Base-by-base conservation (phyloP, 2,329 filamentous ascomycete genomes). In the Cladobotryum mycophilum region DNA sequence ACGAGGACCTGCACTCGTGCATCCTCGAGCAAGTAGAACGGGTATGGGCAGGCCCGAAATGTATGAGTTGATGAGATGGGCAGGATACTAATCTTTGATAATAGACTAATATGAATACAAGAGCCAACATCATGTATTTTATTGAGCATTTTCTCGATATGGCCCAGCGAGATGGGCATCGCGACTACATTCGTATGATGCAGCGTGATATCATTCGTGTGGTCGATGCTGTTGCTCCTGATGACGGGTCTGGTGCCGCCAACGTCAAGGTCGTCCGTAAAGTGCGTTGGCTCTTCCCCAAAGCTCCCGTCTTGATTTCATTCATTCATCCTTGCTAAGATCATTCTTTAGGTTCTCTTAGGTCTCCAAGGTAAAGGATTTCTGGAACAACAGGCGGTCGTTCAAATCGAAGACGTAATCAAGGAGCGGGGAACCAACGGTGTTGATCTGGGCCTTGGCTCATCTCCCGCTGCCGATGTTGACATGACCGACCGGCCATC, bases 91-190 rank as follows among this genome's bases (percentile, higher is more conserved):
- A 30, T 30, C 9, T 30, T 30, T 30, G 25, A 33, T 45, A 91
- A 33, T 45, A 91, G 81, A 95, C 89, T 59, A 92, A 88, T 58
- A 95, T 99, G 87, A 99, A 99, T 70, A 95, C 86, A 47, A 81
- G 92, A 54, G 95, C 93, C 53, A 99, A 99, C 67, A 97, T 99
- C 67, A 95, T 99, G 87, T 99, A 95, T 71, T 99, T 99, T 70
- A 86, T 99, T 64, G 92, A 97, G 64, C 87, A 92, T 60, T 88
- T 99, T 59, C 88, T 95, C 65, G 92, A 97, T 65, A 78, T 89
- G 70, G 88, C 89, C 18, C 79, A 82, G 55, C 86, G 84, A 58
- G 88, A 89, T 58, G 81, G 83, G 56, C 84, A 93, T 60, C 72
- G 80, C 48, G 85, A 89, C 55, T 99, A 96, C 64, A 84, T 96